Conservation (phyloP, 495 filamentous ascomycete genomes). For the Talaromyces trachyspermus region DNA sequence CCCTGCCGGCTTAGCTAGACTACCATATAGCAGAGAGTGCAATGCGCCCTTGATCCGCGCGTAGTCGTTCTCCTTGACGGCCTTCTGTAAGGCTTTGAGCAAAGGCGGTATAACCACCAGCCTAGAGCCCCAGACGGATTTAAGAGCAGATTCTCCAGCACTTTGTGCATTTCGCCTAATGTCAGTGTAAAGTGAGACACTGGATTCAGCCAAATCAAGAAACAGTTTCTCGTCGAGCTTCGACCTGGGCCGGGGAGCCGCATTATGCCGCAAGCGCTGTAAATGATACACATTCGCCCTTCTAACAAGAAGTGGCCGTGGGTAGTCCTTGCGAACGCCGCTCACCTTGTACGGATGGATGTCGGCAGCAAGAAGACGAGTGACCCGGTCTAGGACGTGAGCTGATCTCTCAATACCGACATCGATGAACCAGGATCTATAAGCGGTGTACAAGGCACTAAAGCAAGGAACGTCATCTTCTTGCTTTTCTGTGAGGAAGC, state of each 20-base stretch:
- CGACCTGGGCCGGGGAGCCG: slow-evolving; percentile 74
- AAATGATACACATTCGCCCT: slow-evolving; percentile 91
- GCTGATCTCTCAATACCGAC: slow-evolving; percentile 94
- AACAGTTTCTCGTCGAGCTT: slow-evolving; percentile 77
- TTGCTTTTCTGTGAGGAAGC: slow-evolving; percentile 74
- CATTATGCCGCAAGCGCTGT: slow-evolving; percentile 87
- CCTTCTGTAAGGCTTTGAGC: slow-evolving; percentile 67
- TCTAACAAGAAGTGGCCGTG: slow-evolving; percentile 77
- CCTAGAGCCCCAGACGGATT: slow-evolving; percentile 76
- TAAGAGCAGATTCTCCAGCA: slow-evolving; percentile 89
- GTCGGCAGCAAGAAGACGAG: slow-evolving; percentile 73
- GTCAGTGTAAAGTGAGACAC: slow-evolving; percentile 91
- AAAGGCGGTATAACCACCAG: slow-evolving; percentile 84
- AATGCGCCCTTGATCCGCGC: slow-evolving; percentile 90
- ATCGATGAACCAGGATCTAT: slow-evolving; percentile 94
- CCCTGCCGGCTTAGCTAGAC: slow-evolving; percentile 76
- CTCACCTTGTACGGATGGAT: slow-evolving; percentile 89
- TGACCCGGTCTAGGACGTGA: slow-evolving; percentile 82
- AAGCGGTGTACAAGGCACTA: slow-evolving; percentile 83
- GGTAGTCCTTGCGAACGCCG: slow-evolving; percentile 86
- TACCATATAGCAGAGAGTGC: slow-evolving; percentile 83
- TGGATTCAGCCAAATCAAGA: slow-evolving; percentile 81
- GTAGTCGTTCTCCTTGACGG: slow-evolving; percentile 75
- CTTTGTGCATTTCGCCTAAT: slow-evolving; percentile 88
- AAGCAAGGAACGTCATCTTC: slow-evolving; percentile 96